Conservation (phyloP, 169 alveolate genomes). For the Plasmodium falciparum region DNA sequence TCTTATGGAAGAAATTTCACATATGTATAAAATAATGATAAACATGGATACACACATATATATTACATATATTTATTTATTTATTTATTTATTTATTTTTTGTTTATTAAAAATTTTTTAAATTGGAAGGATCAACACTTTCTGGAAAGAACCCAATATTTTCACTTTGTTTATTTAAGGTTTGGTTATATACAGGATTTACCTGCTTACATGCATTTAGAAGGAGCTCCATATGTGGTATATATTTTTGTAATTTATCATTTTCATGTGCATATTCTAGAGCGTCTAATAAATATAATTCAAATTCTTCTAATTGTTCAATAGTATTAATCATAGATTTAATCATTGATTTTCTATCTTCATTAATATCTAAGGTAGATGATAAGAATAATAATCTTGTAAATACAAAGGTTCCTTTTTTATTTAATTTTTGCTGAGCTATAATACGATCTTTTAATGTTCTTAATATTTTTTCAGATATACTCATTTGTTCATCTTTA, state of each 20-base stretch:
- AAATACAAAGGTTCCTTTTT: conserved; percentile 62
- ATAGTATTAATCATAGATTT: conserved; percentile 42
- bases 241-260: conserved; percentile 55
- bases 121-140: conserved; percentile 45
- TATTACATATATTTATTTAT: too few relatives aligned
- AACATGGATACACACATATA: too few relatives aligned
- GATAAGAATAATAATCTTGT: conserved; percentile 64
- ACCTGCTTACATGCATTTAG: conserved; percentile 52
- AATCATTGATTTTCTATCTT: conserved; percentile 51
- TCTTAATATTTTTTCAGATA: conserved; percentile 62
- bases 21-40: too few relatives aligned
- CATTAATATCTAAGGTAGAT: conserved; percentile 28
- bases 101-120: conserved; percentile 11
- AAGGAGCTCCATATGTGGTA: conserved; percentile 57
- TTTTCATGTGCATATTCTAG: conserved; percentile 65
- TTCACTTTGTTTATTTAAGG: conserved; percentile 69
- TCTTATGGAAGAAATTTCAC: too few relatives aligned
- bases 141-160: conserved; percentile 69
- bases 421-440: conserved; percentile 70
- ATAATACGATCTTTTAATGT: conserved; percentile 59
- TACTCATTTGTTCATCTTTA: conserved; percentile 29
- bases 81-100: too few relatives aligned
- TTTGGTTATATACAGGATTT: conserved; percentile 48
- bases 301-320: conserved; percentile 71
- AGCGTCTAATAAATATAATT: conserved; percentile 60